These are phyloP conservation scores for Pichia deserticola DNA, from an alignment of 805 yeast species.

Conservation along the genomic window DNA sequence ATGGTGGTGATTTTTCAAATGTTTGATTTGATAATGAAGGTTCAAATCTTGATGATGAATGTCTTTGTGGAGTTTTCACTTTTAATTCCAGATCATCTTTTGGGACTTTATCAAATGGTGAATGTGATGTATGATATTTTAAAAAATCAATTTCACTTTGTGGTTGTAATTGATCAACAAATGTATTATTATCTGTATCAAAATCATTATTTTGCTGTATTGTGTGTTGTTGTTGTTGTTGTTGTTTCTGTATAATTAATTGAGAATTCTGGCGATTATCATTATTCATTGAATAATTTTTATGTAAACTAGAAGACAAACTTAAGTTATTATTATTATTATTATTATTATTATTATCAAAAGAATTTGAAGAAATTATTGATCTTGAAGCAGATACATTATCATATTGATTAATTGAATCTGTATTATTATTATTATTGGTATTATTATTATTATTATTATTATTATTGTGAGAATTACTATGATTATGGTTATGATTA, in stretches of 20 bases:
- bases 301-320: not conserved
- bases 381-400: too few species aligned
- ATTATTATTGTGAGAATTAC: too few species aligned
- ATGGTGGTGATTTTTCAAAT: slow-evolving; percentile 71
- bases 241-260: not conserved
- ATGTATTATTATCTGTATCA: not conserved
- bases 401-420: too few species aligned
- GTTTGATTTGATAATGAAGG: slow-evolving; percentile 57
- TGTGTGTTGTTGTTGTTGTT: not conserved
- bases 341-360: not conserved
- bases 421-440: too few species aligned
- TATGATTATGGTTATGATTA: not conserved
- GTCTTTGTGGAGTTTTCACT: slow-evolving; percentile 69
- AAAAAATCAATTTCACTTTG: slow-evolving; percentile 22
- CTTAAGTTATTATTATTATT: not conserved
- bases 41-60: slow-evolving; percentile 86
- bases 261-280: not conserved
- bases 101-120: slow-evolving; percentile 30
- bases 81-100: slow-evolving; percentile 77
- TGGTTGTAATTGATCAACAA: slow-evolving; percentile 7
- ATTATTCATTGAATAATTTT: too few species aligned
- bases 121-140: slow-evolving; percentile 25
- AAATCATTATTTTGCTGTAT: not conserved
- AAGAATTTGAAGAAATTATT: too few species aligned
- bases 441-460: too few species aligned